Evolutionary conservation across 768 basidiomycete species (phyloP), one percentile per base, ranked within the genome.

Genomic region (Mycena filopes): DNA sequence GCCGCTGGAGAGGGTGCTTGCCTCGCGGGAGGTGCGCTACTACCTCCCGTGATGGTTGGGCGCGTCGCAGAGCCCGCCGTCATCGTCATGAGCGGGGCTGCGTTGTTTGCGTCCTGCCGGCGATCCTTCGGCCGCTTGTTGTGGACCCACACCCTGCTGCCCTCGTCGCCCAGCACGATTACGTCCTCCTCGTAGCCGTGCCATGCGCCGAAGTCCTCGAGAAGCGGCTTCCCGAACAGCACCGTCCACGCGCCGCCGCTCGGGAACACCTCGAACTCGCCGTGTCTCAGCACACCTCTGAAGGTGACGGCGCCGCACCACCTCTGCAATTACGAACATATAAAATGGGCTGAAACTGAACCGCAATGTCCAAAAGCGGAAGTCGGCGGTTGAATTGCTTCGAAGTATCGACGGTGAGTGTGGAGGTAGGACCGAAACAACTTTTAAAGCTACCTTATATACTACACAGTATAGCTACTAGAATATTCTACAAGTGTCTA

Each of bases 161-260:
- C 40, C 16, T n/a, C 20, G 6, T 46, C 41, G 4, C 12, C 46
- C 43, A 66, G 31, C 23, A 42, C 21, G 18, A 66, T 36, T 7
- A 55, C 50, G 40, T 66, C 65, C 41, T 54, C 33, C 47, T 26
- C 46, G 47, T 70, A 69, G 12, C 64, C 56, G 40, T 70, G 71
- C 25, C 58, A 47, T 6, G 69, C 66, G 4, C 38, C 57, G 54
- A 72, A 70, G 7, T 25, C 13, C 16, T 63, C 49, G 28, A 72
- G 62, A 0, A 70, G 56, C n/a, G 71, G 68, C 25, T 67, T 70
- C 49, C 71, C 69, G 9, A 72, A 46, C 18, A 72, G 49, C 13
- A 66, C 31, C 2, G 23, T 16, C 66, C 69, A 72, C 9, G 65
- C 58, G 31, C 69, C 71, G 28, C 60, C 55, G 48, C 71, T 70